phyloP scores from a whole-genome alignment of 352 stramenopile genomes.

The Hyphochytrium catenoides region DNA sequence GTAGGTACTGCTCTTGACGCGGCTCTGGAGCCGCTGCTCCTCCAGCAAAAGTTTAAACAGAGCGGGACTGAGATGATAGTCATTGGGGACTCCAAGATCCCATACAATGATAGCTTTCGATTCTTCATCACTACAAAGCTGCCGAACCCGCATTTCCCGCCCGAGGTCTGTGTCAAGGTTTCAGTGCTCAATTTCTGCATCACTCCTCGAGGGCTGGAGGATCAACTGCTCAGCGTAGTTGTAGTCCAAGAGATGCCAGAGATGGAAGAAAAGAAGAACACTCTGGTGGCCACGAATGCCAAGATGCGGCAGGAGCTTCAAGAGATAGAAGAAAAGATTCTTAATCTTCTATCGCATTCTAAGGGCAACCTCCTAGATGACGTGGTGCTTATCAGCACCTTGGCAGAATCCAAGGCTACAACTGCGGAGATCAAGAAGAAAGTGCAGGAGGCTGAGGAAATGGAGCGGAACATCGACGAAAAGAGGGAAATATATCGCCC shows the following conservation, averaged over 20 bases:
- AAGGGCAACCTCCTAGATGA: constrained; percentile 74
- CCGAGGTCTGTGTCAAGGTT: constrained; percentile 72
- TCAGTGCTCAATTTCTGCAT: constrained; percentile 82
- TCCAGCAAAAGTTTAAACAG: constrained; percentile 6
- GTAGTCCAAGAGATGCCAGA: constrained; percentile 56
- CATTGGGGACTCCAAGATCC: constrained; percentile 39
- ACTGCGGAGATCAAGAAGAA: constrained; percentile 23
- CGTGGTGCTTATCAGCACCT: constrained; percentile 34
- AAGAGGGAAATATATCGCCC: constrained; percentile 29
- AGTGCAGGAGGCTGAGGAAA: constrained; percentile 26
- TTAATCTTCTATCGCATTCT: constrained; percentile 50
- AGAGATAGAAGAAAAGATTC: constrained; percentile 70
- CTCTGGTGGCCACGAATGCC: constrained; percentile 56
- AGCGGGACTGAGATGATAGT: constrained; percentile 15
- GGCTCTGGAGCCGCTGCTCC: constrained; percentile 24
- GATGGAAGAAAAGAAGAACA: constrained; percentile 55
- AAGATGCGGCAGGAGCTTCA: constrained; percentile 64
- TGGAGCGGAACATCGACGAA: constrained; percentile 26
- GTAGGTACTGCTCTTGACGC: constrained; percentile 23
- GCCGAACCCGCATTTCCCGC: constrained; percentile 64
- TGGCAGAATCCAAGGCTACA: constrained; percentile 36
- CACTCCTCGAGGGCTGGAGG: constrained; percentile 59
- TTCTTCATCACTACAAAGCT: constrained; percentile 76
- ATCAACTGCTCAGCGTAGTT: constrained; percentile 65
- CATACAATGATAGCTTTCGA: constrained; percentile 42